Conservation (phyloP, 2,329 filamentous ascomycete genomes). For the Claviceps africana region DNA sequence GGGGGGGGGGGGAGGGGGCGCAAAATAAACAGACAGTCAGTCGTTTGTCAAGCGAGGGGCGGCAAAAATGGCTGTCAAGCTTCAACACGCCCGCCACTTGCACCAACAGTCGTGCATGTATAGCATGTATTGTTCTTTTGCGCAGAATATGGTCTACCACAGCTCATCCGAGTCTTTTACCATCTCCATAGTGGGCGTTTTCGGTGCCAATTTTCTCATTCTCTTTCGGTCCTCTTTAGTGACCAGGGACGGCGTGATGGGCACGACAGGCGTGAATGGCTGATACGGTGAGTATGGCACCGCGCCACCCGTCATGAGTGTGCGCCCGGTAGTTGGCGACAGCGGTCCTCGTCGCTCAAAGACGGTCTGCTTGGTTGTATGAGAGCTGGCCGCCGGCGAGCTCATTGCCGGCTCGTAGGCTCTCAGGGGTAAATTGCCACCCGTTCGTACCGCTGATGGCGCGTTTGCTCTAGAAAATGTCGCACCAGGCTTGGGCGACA, state of each 20-base stretch:
- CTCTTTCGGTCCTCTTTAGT: slow-evolving; percentile 57
- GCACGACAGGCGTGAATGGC: slow-evolving; percentile 61
- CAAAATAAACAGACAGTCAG: neutral
- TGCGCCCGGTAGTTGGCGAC: slow-evolving; percentile 43
- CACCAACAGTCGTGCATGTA: neutral
- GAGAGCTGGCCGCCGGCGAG: slow-evolving; percentile 32
- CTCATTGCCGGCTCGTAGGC: slow-evolving; percentile 44
- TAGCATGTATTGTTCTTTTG: neutral
- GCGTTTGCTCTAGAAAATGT: slow-evolving; percentile 35
- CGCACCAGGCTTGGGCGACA: slow-evolving; percentile 36
- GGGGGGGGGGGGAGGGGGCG: too few relatives aligned
- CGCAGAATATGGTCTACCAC: slow-evolving; percentile 34
- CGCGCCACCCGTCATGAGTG: slow-evolving; percentile 46
- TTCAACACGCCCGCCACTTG: neutral
- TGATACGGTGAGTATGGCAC: slow-evolving; percentile 69
- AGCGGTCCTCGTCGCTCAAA: slow-evolving; percentile 43
- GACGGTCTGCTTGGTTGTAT: slow-evolving; percentile 49
- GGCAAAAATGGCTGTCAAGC: neutral
- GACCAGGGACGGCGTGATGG: slow-evolving; percentile 62
- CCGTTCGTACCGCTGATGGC: slow-evolving; percentile 42
- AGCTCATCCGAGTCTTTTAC: slow-evolving; percentile 48
- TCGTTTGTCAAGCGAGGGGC: neutral
- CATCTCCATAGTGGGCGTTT: slow-evolving; percentile 48
- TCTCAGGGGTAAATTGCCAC: slow-evolving; percentile 44
- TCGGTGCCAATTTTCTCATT: slow-evolving; percentile 49